Percentiles rank a stretch among this genome's conserved stretches.
These are phyloP conservation scores for Senna siamea DNA, from an alignment of 306 rosid genomes.

Conservation along the genomic window DNA sequence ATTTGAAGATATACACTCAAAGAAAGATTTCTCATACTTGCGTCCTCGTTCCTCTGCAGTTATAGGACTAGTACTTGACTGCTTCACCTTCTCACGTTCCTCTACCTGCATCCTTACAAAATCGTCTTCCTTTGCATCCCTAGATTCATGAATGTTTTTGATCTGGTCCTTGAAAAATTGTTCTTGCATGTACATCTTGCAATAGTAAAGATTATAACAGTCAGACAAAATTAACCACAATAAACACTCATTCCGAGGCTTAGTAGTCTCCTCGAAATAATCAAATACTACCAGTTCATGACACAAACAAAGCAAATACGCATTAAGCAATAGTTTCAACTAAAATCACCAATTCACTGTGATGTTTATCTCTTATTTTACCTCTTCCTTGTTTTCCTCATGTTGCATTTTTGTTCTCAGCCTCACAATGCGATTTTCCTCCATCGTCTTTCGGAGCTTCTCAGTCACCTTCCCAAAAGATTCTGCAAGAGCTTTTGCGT, in stretches of 20 bases:
- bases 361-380: conserved; percentile 28
- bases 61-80: conserved; percentile 41
- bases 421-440: conserved; percentile 60
- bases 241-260: too few relatives aligned
- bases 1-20: conserved; percentile 2
- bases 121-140: conserved; percentile 61
- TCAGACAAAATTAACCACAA: too few relatives aligned
- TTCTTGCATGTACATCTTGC: conserved; percentile 70
- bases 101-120: conserved; percentile 76
- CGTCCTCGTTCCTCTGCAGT: conserved; percentile 46
- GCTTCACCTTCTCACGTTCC: conserved; percentile 66
- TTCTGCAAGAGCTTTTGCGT: conserved; percentile 52
- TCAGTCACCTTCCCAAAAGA: conserved; percentile 44
- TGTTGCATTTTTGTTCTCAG: conserved; percentile 53
- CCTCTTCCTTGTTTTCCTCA: conserved; percentile 73
- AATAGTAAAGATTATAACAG: neutral
- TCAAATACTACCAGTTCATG: neutral
- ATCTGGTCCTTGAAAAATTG: conserved; percentile 64
- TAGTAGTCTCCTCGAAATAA: neutral
- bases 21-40: conserved; percentile 45
- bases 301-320: conserved; percentile 11
- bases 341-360: conserved; percentile 1
- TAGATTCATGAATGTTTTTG: conserved; percentile 49
- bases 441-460: conserved; percentile 54
- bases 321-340: neutral